A percentile compares a stretch with the other conserved stretches of the same genome.
These are phyloP conservation scores for Colletotrichum lini DNA, from an alignment of 2,329 filamentous ascomycete species.

Conservation along the genomic window DNA sequence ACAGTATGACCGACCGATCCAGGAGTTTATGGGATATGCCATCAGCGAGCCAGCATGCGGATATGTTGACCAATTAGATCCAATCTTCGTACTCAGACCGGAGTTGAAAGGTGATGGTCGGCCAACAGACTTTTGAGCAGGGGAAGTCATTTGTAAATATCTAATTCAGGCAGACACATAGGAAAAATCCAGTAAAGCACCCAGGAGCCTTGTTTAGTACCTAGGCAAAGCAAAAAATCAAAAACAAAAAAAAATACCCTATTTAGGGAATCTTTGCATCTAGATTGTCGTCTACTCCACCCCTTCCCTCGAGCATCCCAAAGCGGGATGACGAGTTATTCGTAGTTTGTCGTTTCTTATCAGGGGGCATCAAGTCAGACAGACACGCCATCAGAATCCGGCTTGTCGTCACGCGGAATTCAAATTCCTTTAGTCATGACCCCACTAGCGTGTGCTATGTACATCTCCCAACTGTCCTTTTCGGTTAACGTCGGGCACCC, in stretches of 20 bases:
- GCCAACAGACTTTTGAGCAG: constrained; percentile 19
- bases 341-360: too few species aligned
- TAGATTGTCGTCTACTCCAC: too few species aligned
- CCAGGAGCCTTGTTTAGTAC: too few species aligned
- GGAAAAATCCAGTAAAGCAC: too few species aligned
- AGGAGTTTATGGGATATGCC: constrained; percentile 34
- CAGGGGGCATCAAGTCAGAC: too few species aligned
- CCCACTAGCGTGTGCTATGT: neutral
- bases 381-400: neutral
- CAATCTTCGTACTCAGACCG: constrained; percentile 27
- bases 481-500: too few species aligned
- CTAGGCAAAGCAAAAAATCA: too few species aligned
- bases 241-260: too few species aligned
- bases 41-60: constrained; percentile 36
- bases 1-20: constrained; percentile 15
- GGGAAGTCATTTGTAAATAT: neutral
- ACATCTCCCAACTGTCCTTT: neutral
- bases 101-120: constrained; percentile 30
- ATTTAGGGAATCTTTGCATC: too few species aligned
- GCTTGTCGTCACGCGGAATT: constrained; percentile 4
- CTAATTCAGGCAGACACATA: too few species aligned
- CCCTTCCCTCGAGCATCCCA: too few species aligned
- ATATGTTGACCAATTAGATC: constrained; percentile 32
- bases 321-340: too few species aligned
- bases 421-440: constrained; percentile 17